A percentile compares a stretch with the other conserved stretches of the same genome.
phyloP scores from a whole-genome alignment of 176 grass and related monocot species.

The Carex pumila region DNA sequence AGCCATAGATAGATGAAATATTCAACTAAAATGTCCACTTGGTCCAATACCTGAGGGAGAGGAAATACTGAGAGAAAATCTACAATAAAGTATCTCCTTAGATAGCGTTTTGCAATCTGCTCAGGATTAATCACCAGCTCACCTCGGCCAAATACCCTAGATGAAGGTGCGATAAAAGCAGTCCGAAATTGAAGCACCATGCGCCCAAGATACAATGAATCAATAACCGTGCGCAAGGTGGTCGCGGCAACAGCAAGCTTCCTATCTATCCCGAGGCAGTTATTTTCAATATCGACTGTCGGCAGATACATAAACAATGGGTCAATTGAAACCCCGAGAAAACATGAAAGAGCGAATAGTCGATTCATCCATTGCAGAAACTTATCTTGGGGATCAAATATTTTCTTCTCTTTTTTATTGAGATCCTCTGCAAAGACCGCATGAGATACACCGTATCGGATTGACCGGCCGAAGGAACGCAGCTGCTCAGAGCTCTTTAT shows the following conservation, averaged over 20 bases:
- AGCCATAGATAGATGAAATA: neutral
- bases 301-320: constrained; percentile 83
- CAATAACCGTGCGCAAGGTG: constrained; percentile 53
- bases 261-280: constrained; percentile 61
- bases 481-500: constrained; percentile 58
- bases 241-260: constrained; percentile 32
- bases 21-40: neutral
- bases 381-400: constrained; percentile 84
- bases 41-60: constrained; percentile 56
- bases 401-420: constrained; percentile 50
- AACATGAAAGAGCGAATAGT: constrained; percentile 59
- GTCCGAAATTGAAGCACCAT: constrained; percentile 92
- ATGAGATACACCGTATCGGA: constrained; percentile 57
- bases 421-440: constrained; percentile 93
- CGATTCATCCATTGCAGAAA: constrained; percentile 57
- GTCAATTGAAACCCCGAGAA: constrained; percentile 70
- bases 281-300: constrained; percentile 30
- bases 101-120: constrained; percentile 66
- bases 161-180: constrained; percentile 78
- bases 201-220: constrained; percentile 63
- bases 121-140: constrained; percentile 81
- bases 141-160: constrained; percentile 79
- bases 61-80: constrained; percentile 66
- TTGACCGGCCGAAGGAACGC: constrained; percentile 58
- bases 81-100: constrained; percentile 61